phyloP scores from a whole-genome alignment of 352 stramenopile species.

The Pseudoperonospora humuli region DNA sequence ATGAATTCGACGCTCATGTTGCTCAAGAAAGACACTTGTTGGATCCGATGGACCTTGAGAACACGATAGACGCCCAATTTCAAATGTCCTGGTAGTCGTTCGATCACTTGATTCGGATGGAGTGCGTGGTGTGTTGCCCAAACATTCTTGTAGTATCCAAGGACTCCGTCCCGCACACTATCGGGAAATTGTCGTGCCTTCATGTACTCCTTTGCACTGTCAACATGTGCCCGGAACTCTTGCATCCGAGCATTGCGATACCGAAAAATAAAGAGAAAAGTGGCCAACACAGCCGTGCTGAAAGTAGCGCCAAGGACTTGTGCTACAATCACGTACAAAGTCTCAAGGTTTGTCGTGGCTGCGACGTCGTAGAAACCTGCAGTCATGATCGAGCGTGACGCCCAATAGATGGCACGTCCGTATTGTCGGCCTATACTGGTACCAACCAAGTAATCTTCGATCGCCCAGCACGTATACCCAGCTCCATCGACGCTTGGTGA shows the following conservation, averaged over 20 bases:
- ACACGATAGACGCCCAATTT: conserved; percentile 47
- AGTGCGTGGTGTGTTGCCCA: conserved; percentile 48
- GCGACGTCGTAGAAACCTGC: conserved; percentile 57
- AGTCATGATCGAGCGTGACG: conserved; percentile 43
- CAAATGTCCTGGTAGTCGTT: conserved; percentile 49
- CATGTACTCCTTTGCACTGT: conserved; percentile 74
- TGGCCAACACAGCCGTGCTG: conserved; percentile 57
- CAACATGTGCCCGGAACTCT: conserved; percentile 59
- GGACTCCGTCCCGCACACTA: conserved; percentile 43
- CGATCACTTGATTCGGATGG: conserved; percentile 35
- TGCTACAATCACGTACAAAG: conserved; percentile 41
- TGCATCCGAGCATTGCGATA: conserved; percentile 49
- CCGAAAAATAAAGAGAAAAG: conserved; percentile 65
- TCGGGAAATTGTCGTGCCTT: conserved; percentile 52
- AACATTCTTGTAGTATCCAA: conserved; percentile 52
- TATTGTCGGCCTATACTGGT: conserved; percentile 42
- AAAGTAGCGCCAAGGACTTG: conserved; percentile 63
- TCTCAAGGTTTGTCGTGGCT: conserved; percentile 45
- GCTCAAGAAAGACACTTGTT: conserved; percentile 45
- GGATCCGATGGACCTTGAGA: conserved; percentile 49
- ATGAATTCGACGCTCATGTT: conserved; percentile 67
- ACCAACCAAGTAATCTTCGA: conserved; percentile 55
- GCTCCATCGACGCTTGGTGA: conserved; percentile 8
- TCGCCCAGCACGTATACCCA: conserved; percentile 54
- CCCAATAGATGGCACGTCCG: conserved; percentile 48